Evolutionary conservation across 164 flowering plant species (phyloP), one percentile per base, ranked within the genome.

Genomic region (Macadamia tetraphylla): DNA sequence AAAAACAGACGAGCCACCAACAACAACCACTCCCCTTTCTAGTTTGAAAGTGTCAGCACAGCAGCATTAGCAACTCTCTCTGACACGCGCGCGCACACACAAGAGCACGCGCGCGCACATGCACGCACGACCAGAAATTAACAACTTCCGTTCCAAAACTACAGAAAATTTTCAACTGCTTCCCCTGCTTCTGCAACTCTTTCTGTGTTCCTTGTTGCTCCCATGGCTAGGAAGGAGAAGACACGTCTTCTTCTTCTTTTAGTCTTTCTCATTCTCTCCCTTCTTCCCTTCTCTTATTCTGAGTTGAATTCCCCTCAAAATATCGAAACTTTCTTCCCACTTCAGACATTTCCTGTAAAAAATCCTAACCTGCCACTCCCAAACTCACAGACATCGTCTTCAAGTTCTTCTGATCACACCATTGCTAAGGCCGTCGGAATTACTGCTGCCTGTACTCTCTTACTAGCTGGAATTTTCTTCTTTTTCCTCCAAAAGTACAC

Each of bases 381-480:
- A 7, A 23, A 15, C 6, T 70, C 49, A 49, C 29, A 10, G 49
- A 52, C 43, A 3, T 52, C 77, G 0, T 52, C 75, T 0, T 17
- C 23, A 31, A 61, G 35, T 23, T 23, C 23, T 23, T 23, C 23
- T 10, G 18, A 40, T 14, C 12, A 15, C 1, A 71, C 65, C 0
- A 81, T 89, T 8, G 81, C 64, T 0, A 82, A 66, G 61, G 94
- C 91, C 1, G 86, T 91, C 9, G 88, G 67, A 0, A 83, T 75
- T 9, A 88, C 98, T 0, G 94, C 93, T 0, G 93, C 86, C 1
- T 66, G 80, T 68, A 87, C 96, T 17, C 58, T 90, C 1, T 80
- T 85, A 5, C 13, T 88, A 6, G 83, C 88, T 0, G 86, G 61
- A 3, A 14, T 88, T 17, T 43, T 87, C 58, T 86, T 94, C 84